phyloP scores from a whole-genome alignment of 805 yeast species.

The Pichia thaimueangensis region DNA sequence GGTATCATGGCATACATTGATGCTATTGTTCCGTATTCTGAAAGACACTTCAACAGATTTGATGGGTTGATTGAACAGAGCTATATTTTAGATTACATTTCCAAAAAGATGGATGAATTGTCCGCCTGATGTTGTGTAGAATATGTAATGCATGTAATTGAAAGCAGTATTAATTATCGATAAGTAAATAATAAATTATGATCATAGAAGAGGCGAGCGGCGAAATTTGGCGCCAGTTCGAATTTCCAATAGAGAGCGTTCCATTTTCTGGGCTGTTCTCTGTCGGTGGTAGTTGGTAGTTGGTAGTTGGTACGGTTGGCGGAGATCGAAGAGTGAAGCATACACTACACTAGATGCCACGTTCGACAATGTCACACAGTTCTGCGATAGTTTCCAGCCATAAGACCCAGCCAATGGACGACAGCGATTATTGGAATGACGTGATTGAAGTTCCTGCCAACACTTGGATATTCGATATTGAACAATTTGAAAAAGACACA shows the following conservation, averaged over 20 bases:
- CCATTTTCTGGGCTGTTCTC: too few relatives aligned
- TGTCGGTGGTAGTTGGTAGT: too few relatives aligned
- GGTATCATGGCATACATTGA: slow-evolving; percentile 66
- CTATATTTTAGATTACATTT: slow-evolving; percentile 75
- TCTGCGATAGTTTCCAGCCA: neutral
- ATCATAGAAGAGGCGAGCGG: too few relatives aligned
- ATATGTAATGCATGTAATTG: neutral
- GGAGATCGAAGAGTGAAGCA: too few relatives aligned
- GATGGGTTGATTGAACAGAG: slow-evolving; percentile 83
- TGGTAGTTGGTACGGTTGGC: too few relatives aligned
- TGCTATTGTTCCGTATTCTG: slow-evolving; percentile 79
- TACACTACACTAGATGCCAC: too few relatives aligned
- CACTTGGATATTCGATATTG: slow-evolving; percentile 25
- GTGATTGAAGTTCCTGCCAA: slow-evolving; percentile 21
- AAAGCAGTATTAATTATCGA: too few relatives aligned
- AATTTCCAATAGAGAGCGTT: too few relatives aligned
- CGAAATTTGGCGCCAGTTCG: too few relatives aligned
- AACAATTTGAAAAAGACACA: slow-evolving; percentile 21
- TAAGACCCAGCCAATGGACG: neutral
- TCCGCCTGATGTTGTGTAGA: slow-evolving; percentile 8
- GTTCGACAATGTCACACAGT: neutral
- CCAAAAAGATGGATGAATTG: slow-evolving; percentile 62
- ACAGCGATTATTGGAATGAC: slow-evolving; percentile 26
- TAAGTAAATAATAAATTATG: too few relatives aligned
- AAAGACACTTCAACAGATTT: slow-evolving; percentile 72